Evolutionary conservation across 306 rosid species (phyloP), one percentile per base, ranked within the genome.

Genomic region (Dryas octopetala): DNA sequence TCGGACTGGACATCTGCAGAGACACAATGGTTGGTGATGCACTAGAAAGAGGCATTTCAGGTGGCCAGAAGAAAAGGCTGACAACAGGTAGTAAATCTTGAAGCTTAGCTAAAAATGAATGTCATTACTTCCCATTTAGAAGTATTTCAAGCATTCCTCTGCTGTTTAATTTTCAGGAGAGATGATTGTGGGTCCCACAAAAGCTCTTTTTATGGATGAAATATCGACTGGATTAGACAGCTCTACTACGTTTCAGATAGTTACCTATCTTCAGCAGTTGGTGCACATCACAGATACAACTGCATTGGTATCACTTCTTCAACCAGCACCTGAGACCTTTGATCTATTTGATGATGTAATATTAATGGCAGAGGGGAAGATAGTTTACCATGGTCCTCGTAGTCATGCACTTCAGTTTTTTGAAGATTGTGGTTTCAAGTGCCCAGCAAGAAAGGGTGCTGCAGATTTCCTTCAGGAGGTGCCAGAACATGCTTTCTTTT

Each of bases 381-480:
- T 88, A 80, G 93, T 85, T 72, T 91, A 86, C 83, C 91, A 91
- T 64, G 96, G 96, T 57, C 93, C 90, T 77, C 62, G 88, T 38
- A 51, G 76, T 73, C 81, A 88, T 58, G 93, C 85, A 19, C 84
- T 88, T 54, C 86, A 88, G 66, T 91, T 85, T 66, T 86, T 91
- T 13, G 87, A 84, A 85, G 87, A 83, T 23, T 83, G 93, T 66
- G 96, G 96, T 63, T 91, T 91, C 82, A 86, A 85, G 86, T 91
- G 96, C 80, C 96, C 96, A 15, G 81, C 90, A 79, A 91, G 96
- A 81, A 91, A 91, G 85, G 93, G 90, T 75, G 93, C 88, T 43
- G 96, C 96, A 81, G 96, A 90, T 85, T 90, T 86, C 79, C 96
- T 90, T 70, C 96, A 91, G 83, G 91, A 88, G 89, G 96, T 87